These are phyloP conservation scores for Neofusicoccum sp. DNA, from an alignment of 2,329 filamentous ascomycete genomes.

Conservation along the genomic window DNA sequence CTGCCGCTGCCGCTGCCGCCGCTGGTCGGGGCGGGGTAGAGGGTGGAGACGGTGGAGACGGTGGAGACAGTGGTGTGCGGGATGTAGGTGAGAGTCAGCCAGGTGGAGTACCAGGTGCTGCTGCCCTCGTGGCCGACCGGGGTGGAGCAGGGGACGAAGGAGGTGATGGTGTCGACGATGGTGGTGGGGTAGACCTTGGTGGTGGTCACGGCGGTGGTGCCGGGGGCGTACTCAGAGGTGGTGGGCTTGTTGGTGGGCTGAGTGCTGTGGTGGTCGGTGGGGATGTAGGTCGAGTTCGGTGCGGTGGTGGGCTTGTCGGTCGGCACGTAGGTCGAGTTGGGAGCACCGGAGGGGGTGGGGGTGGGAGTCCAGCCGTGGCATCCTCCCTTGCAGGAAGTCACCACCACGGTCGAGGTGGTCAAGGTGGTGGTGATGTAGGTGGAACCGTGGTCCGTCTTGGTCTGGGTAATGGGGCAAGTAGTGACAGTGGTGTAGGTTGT, in stretches of 20 bases:
- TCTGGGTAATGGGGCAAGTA: constrained; percentile 31
- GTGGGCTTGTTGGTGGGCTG: constrained; percentile 1
- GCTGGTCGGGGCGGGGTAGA: constrained; percentile 4
- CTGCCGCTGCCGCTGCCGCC: not conserved
- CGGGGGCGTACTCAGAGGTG: constrained; percentile 5
- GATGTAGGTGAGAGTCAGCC: constrained; percentile 36
- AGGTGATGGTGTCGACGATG: constrained; percentile 33
- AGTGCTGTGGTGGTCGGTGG: too few species aligned
- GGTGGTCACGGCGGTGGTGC: constrained; percentile 20
- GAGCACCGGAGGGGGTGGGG: constrained; percentile 13
- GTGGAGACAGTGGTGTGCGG: constrained; percentile 30
- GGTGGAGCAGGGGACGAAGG: constrained; percentile 39
- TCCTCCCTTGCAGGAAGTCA: constrained; percentile 39
- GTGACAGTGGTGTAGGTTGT: constrained; percentile 34
- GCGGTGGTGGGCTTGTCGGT: constrained; percentile 9
- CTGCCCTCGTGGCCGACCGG: constrained; percentile 32
- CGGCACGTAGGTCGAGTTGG: constrained; percentile 2
- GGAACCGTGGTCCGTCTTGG: constrained; percentile 22
- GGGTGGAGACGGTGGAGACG: constrained; percentile 1
- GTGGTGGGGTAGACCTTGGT: constrained; percentile 24
- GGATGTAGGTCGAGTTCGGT: too few species aligned
- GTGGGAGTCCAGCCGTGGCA: constrained; percentile 26
- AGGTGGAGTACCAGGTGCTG: constrained; percentile 38
- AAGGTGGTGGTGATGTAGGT: constrained; percentile 31
- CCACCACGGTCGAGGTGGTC: constrained; percentile 38